Base-by-base conservation (phyloP, 805 yeast genomes). In the Ogataea polymorpha region DNA sequence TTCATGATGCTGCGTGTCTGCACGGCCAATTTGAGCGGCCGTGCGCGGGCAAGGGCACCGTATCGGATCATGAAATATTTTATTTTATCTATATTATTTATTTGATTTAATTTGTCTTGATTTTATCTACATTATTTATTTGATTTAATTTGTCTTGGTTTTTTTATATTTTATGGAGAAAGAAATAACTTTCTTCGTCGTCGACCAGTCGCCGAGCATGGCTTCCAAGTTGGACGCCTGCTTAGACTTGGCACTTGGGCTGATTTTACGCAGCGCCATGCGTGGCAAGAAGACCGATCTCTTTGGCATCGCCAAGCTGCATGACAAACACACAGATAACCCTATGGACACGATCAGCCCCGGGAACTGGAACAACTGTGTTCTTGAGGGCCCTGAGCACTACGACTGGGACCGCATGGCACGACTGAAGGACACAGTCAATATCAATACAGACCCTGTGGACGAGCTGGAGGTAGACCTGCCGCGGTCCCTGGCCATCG, bases 191-290 rank as follows among this genome's bases (percentile, higher is more conserved):
- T 53, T 44, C 16, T 77, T 72, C 48, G 64, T 79, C 8, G 66
- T 77, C 12, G 86, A 80, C 54, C 60, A 71, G 11, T 68, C 75
- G 9, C 63, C 66, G 54, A 48, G 72, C 48, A 54, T 71, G 79
- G 56, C 71, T 61, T 27, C 62, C 48, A 57, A 68, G 56, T 49
- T 71, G 10, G 66, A 61, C 5, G 48, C 55, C n/a, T 67, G 70
- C 5, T 47, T 72, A 43, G 55, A 59, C 16, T 77, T 73, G 44
- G 63, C 76, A 13, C 61, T 64, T 30, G 70, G 69, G 34, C 49
- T 64, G n/a, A 58, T 74, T 7, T 53, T 64, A 1, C 43, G 51
- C 16, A 65, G 64, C 39, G 45, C 54, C 2, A 13, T 53, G 11
- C 41, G 56, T 16, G 60, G 54, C 2, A 58, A 56, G 41, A 58